Evolutionary conservation across 768 basidiomycete species (phyloP), one percentile per base, ranked within the genome.

Genomic region (Mycena latifolia): DNA sequence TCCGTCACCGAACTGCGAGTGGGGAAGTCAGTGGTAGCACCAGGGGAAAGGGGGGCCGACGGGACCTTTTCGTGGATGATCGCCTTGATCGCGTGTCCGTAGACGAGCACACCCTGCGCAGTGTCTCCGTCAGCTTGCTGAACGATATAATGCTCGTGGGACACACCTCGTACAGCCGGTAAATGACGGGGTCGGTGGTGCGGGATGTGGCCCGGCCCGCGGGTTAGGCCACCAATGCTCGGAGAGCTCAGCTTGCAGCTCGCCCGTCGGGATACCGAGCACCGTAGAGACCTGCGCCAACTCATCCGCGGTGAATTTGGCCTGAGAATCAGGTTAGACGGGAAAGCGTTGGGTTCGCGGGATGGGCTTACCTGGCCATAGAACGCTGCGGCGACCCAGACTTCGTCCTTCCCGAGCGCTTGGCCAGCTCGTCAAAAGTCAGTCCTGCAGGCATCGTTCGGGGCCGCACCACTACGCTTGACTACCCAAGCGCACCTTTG

Each of bases 301-400:
- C 54, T 94, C 92, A 27, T 89, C 86, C 0, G 79, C 70, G 0
- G 82, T 80, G 22, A 92, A 81, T 76, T 93, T 94, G 6, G 93
- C 92, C 90, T 93, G 64, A 25, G 18, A 70, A 78, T 7, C 89
- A 45, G 14, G n/a, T n/a, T n/a, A n/a, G n/a, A 8, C 39, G 43
- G 50, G 22, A 14, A 17, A 71, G 78, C 5, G n/a, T n/a, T n/a
- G n/a, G n/a, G n/a, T n/a, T n/a, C 89, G 33, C 10, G 14, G 45
- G 45, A 47, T 25, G 60, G 15, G 70, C 79, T 22, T 63, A 91
- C 91, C 81, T 94, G 93, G 10, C 89, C 93, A 69, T 93, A 93
- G 77, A 95, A 92, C 51, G 89, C 88, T 6, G 92, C 87, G 4
- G 93, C 93, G 25, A 93, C 83, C 92, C 92, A 95, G 27, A 94